Base-by-base conservation (phyloP, 2,329 filamentous ascomycete genomes). In the Cytospora piceicola region DNA sequence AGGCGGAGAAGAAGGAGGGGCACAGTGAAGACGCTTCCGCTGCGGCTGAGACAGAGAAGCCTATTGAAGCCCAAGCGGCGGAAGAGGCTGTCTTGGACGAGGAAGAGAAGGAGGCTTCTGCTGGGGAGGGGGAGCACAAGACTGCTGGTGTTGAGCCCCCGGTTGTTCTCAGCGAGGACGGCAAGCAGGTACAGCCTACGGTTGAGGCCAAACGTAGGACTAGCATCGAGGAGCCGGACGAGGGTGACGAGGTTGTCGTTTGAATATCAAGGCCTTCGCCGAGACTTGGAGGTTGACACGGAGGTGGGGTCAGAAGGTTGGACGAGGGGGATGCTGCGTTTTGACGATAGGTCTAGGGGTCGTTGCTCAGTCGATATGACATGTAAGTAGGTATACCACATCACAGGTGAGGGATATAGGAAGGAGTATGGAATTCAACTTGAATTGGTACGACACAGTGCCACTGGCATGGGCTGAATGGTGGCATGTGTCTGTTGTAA, bases 151-250 rank as follows among this genome's bases (percentile, higher is more conserved):
- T 69, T 30, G 70, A 70, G 51, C 70, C 55, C 4, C 68, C 71
- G 1, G 65, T 65, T 8, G 70, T 77, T 4, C 60, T 76, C 12
- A 73, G 74, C 11, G 80, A 82, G 20, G 78, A 82, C 60, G 78
- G 78, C 49, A 75, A 78, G 66, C 78, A 74, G 67, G 78, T 83
- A 20, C 76, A 77, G 67, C 73, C 77, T 8, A 82, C 83, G 0
- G 78, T 84, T 7, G 83, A 86, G 72, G 85, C 85, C 2, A 79
- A 79, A 70, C 77, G 81, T 62, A 76, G 85, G 69, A 87, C 83
- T 42, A 87, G 84, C 73, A 85, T 88, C 58, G 85, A 88, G 73
- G 85, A 87, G 63, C 82, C 83, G 8, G 85, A 87, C 64, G 67
- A 84, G 46, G 83, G 84, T 15, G 81, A 82, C 67, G 77, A 80